Evolutionary conservation across 805 yeast genomes (phyloP).

Genomic region (Tetrapisispora arboricola): DNA sequence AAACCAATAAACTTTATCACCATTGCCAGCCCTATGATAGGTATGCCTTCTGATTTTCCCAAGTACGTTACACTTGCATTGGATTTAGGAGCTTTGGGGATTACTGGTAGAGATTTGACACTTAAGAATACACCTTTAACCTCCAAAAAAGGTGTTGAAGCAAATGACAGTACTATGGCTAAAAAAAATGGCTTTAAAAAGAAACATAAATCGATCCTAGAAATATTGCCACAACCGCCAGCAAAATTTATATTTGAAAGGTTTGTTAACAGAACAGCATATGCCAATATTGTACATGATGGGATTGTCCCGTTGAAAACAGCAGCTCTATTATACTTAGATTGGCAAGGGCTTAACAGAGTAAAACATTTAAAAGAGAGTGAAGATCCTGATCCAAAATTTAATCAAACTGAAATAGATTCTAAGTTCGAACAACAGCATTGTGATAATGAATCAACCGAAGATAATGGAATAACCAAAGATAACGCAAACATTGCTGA

Average conservation of each 20-base stretch:
- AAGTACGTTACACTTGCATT: conserved; percentile 73
- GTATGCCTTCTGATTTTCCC: conserved; percentile 83
- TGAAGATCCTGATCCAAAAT: neutral
- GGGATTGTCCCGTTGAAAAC: conserved; percentile 95
- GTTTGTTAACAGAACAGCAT: conserved; percentile 65
- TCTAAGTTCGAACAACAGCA: neutral
- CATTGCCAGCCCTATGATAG: conserved; percentile 81
- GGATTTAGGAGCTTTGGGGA: conserved; percentile 83
- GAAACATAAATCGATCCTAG: conserved; percentile 46
- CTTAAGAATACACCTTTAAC: conserved; percentile 36
- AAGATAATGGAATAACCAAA: neutral
- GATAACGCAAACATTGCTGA: conserved; percentile 8
- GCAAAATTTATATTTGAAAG: conserved; percentile 51
- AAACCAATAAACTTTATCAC: conserved; percentile 73
- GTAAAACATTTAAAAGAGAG: conserved; percentile 32
- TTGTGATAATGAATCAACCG: neutral
- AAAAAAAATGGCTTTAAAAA: conserved; percentile 5
- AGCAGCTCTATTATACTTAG: conserved; percentile 72
- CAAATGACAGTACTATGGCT: conserved; percentile 4
- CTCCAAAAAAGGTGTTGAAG: conserved; percentile 20
- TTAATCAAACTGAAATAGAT: neutral
- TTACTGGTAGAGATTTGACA: conserved; percentile 85
- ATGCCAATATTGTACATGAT: conserved; percentile 85
- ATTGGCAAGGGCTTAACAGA: conserved; percentile 63
- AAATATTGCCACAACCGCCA: conserved; percentile 66